Percentiles rank a stretch among this genome's conserved stretches.
phyloP scores from a whole-genome alignment of 23 red algal genomes.

The Chondrus crispus region DNA sequence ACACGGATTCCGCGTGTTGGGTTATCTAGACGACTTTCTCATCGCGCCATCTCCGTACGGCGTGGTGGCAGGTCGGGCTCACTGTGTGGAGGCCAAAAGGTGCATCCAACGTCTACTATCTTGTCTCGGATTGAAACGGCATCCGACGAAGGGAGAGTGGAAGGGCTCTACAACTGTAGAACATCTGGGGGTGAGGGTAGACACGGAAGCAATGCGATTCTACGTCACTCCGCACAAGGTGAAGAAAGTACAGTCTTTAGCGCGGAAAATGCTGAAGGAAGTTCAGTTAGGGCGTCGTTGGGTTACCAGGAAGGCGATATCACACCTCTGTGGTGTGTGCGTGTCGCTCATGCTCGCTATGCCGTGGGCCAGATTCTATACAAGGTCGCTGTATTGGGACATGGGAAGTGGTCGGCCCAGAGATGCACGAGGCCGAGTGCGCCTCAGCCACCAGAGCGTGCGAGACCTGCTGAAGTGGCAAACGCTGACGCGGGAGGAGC shows the following conservation, averaged over 20 bases:
- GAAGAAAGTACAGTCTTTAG: background rate
- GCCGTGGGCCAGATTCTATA: background rate
- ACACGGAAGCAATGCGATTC: background rate
- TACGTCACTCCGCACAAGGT: background rate
- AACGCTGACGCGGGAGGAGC: background rate
- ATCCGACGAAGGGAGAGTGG: background rate
- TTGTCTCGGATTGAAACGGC: background rate
- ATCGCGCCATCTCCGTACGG: background rate
- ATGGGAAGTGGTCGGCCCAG: background rate
- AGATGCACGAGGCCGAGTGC: too few relatives aligned
- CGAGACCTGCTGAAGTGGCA: background rate
- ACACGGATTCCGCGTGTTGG: background rate
- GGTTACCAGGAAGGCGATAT: background rate
- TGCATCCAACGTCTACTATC: background rate
- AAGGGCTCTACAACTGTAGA: background rate
- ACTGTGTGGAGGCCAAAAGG: background rate
- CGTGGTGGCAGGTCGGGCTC: background rate
- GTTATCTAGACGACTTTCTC: background rate
- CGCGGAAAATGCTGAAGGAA: background rate
- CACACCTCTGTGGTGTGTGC: background rate
- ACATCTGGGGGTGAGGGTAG: background rate
- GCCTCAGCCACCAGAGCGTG: conserved; percentile 41
- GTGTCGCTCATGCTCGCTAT: background rate
- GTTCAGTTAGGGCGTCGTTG: background rate
- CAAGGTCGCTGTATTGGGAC: background rate